These are phyloP conservation scores for Aspergillus pseudoviridinutans DNA, from an alignment of 2,329 filamentous ascomycete genomes.

Conservation along the genomic window DNA sequence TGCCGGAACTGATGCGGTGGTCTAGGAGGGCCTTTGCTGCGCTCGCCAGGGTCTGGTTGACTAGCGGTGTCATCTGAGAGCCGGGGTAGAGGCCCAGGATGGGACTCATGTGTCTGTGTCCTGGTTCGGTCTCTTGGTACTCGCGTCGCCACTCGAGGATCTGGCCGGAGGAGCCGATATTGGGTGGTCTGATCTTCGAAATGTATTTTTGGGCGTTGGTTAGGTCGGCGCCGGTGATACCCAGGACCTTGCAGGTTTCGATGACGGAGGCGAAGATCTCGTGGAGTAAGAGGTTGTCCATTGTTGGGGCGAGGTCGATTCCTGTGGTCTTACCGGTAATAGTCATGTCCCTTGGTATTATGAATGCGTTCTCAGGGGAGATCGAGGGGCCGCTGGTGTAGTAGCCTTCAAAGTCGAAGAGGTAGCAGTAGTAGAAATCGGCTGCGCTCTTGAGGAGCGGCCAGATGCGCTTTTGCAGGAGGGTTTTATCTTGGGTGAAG, in stretches of 20 bases:
- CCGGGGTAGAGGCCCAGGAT: constrained; percentile 48
- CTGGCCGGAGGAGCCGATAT: constrained; percentile 21
- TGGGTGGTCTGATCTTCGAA: constrained; percentile 8
- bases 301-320: constrained; percentile 34
- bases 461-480: constrained; percentile 12
- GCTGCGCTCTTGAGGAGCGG: constrained; percentile 11
- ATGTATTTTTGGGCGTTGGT: constrained; percentile 1
- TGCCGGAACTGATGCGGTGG: constrained; percentile 4
- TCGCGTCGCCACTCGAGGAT: constrained; percentile 33
- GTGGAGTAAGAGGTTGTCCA: constrained; percentile 43
- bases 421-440: constrained; percentile 7
- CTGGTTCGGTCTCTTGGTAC: constrained; percentile 41
- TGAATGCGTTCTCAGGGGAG: constrained; percentile 19
- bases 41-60: constrained; percentile 23
- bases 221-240: constrained; percentile 3
- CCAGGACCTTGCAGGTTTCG: neutral
- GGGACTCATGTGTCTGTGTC: constrained; percentile 50
- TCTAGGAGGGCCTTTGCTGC: constrained; percentile 15
- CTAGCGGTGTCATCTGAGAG: constrained; percentile 29
- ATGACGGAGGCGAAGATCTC: constrained; percentile 24
- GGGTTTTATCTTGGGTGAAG: constrained; percentile 37
- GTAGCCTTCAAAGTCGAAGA: constrained; percentile 6
- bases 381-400: constrained; percentile 12
- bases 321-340: neutral
- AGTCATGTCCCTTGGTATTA: constrained; percentile 3